Base-by-base conservation (phyloP, 495 filamentous ascomycete species). In the Astrothelium subdiscretum region DNA sequence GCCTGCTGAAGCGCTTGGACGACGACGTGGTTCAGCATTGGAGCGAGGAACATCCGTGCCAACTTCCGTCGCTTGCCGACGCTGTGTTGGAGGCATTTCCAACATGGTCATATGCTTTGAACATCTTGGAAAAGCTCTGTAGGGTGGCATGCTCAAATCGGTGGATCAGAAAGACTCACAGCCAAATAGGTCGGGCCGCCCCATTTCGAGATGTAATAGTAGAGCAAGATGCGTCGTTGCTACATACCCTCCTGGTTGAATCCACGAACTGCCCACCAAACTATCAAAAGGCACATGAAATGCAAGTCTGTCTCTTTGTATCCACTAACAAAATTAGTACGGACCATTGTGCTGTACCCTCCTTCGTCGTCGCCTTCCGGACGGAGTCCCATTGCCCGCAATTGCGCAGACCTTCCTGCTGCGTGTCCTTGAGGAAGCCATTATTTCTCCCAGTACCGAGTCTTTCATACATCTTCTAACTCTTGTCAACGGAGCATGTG, bases 401-500 rank as follows among this genome's bases (percentile, higher is more conserved):
- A 61, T 60, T 13, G 63, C 62, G 11, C 69, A 72, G 51, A 48
- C 59, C 2, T 67, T 74, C 24, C 70, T 75, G 57, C 43, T 74
- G 6, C 65, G 58, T 6, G 59, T 67, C 1, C 67, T 73, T 40
- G 64, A 71, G 13, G 26, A 62, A 0, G 70, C 72, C 22, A 58
- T 59, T 1, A 13, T 59, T 29, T 48, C 44, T n/a, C 68, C 71
- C 29, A 42, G 59, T 27, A 61, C 64, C 3, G 31, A 13, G 1
- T 66, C 61, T 4, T 59, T 73, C 31, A 63, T 58, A 35, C 69
- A 65, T 1, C 59, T 73, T 15, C 69, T 68, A 51, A 3, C 29
- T 8, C 62, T 73, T 24, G 63, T 75, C 31, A 62, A 71, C 62
- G 71, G 73, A 15, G 67, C 68, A 20, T 71, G 70, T 44, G 44